phyloP scores from a whole-genome alignment of 2,329 filamentous ascomycete genomes.

The Grosmannia serpens region DNA sequence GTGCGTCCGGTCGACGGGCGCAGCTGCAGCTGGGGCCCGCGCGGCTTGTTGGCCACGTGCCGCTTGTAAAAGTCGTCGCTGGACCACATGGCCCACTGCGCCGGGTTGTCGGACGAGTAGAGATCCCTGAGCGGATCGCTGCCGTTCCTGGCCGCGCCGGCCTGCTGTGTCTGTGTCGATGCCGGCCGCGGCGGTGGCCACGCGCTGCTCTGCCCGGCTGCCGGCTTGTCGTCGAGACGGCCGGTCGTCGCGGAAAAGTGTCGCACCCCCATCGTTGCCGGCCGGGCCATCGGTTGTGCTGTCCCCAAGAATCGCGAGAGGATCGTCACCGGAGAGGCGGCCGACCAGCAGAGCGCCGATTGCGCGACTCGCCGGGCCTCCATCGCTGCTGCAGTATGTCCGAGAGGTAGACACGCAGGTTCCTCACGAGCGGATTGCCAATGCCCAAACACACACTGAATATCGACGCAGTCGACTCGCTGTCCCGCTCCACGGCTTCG shows the following conservation, averaged over 20 bases:
- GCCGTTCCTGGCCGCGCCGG: not conserved
- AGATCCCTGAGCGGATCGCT: constrained; percentile 4
- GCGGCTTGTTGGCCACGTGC: constrained; percentile 10
- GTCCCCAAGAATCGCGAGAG: not conserved
- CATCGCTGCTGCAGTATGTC: not conserved
- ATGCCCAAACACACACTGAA: no score
- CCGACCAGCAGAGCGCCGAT: not conserved
- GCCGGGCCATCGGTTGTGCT: not conserved
- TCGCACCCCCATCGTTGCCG: not conserved
- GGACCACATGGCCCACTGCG: constrained; percentile 11
- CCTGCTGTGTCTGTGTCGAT: not conserved
- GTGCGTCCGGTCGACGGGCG: constrained; percentile 33
- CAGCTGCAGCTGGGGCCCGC: constrained; percentile 20
- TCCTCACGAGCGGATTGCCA: no score
- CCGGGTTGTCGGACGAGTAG: constrained; percentile 10
- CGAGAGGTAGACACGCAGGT: no score
- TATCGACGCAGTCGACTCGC: no score
- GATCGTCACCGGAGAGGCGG: not conserved
- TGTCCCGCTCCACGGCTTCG: not conserved
- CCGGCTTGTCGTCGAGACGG: not conserved
- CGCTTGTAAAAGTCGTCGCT: constrained; percentile 13
- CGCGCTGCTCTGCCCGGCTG: not conserved
- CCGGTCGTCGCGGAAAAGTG: not conserved
- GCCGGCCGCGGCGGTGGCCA: not conserved
- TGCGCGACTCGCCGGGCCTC: not conserved